Conservation (phyloP, 108 stramenopile species). For the Nitzschia palea region DNA sequence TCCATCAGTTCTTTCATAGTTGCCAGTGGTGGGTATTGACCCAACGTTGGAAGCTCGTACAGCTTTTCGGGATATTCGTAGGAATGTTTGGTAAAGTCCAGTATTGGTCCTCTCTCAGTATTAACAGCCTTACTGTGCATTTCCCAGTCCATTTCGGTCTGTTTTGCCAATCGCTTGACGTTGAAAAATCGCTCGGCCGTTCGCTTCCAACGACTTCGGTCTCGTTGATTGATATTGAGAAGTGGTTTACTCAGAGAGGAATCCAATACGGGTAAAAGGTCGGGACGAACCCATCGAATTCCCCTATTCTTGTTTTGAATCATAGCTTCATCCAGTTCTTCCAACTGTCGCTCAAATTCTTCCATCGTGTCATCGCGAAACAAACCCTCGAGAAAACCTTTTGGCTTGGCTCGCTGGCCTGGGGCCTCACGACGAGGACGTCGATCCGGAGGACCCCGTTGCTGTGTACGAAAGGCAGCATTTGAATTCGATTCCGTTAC, state of each 20-base stretch:
- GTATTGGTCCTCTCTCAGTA: slow-evolving; percentile 31
- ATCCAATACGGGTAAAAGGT: slow-evolving; percentile 20
- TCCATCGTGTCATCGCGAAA: not conserved
- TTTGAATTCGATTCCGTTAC: not conserved
- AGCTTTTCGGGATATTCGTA: slow-evolving; percentile 62
- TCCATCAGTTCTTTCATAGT: slow-evolving; percentile 58
- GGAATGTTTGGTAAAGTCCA: slow-evolving; percentile 65
- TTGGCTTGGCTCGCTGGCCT: not conserved
- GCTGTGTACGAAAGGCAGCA: slow-evolving; percentile 16
- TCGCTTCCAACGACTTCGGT: not conserved
- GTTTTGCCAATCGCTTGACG: not conserved
- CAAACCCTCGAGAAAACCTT: not conserved
- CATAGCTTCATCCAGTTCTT: slow-evolving; percentile 19
- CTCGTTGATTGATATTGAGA: not conserved
- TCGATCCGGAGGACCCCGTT: slow-evolving; percentile 34
- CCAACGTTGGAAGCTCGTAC: slow-evolving; percentile 43
- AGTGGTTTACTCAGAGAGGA: not conserved
- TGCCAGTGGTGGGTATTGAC: slow-evolving; percentile 65
- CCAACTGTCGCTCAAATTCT: slow-evolving; percentile 8
- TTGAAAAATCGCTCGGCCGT: not conserved
- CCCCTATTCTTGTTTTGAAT: slow-evolving; percentile 13
- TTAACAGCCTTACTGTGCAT: not conserved
- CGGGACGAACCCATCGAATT: slow-evolving; percentile 30
- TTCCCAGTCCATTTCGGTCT: slow-evolving; percentile 26
- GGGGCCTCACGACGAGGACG: slow-evolving; percentile 30